Evolutionary conservation across 2,329 filamentous ascomycete genomes (phyloP).

Genomic region (Fusarium solani-melongenae): DNA sequence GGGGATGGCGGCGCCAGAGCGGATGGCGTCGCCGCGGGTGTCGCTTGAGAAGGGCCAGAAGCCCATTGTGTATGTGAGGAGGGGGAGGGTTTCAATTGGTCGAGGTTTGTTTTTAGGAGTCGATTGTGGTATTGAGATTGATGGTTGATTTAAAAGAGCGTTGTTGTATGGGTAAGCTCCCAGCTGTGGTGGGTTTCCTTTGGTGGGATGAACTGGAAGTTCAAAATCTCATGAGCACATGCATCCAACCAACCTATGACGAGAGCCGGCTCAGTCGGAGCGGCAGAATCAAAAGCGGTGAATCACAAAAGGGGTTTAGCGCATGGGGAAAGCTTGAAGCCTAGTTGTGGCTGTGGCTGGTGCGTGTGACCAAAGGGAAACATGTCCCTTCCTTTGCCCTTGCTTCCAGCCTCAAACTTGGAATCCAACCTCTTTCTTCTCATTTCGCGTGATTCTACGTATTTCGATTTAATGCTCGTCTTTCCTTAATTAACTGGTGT

Average conservation of each 20-base stretch:
- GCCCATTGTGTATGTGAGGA: conserved; percentile 54
- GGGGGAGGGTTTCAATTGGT: conserved; percentile 10
- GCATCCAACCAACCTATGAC: conserved; percentile 26
- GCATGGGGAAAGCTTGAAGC: conserved; percentile 9
- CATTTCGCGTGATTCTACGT: background rate
- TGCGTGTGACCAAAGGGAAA: conserved; percentile 28
- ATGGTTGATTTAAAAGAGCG: background rate
- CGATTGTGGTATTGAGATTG: background rate
- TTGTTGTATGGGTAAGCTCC: background rate
- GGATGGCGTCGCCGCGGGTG: conserved; percentile 64
- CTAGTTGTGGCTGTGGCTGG: conserved; percentile 14
- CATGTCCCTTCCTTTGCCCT: background rate
- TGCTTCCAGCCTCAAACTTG: too few relatives aligned
- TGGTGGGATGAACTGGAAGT: conserved; percentile 7
- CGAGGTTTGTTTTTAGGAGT: background rate
- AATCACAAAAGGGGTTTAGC: conserved; percentile 8
- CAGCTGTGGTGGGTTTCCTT: background rate
- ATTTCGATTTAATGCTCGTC: background rate
- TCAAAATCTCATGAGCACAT: conserved; percentile 31
- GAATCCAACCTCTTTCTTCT: background rate
- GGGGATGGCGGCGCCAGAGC: conserved; percentile 76
- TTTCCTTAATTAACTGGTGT: background rate
- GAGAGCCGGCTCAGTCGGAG: conserved; percentile 15
- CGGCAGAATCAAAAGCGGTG: conserved; percentile 35
- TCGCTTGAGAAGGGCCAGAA: conserved; percentile 58